Conservation (phyloP, 2,329 filamentous ascomycete genomes). For the Colletotrichum sansevieriae region DNA sequence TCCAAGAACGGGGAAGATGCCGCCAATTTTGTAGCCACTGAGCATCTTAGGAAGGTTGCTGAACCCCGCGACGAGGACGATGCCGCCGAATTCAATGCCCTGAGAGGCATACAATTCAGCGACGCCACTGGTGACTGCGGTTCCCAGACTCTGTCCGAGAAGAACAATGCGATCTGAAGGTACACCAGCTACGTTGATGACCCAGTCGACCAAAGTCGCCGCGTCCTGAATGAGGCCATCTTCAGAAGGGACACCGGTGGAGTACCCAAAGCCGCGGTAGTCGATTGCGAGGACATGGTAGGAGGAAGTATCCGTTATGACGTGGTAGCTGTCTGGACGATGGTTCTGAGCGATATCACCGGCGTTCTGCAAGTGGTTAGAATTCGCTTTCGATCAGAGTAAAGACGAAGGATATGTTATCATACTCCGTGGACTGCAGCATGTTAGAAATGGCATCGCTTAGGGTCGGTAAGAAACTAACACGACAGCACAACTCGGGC, state of each 20-base stretch:
- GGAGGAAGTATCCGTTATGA: conserved; percentile 77
- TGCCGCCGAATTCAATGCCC: conserved; percentile 79
- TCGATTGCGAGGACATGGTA: conserved; percentile 90
- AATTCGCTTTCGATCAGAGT: conserved; percentile 20
- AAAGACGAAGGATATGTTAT: conserved; percentile 31
- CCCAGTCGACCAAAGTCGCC: conserved; percentile 78
- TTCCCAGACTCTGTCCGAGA: conserved; percentile 89
- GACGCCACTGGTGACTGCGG: conserved; percentile 82
- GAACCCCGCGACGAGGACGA: conserved; percentile 86
- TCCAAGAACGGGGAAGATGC: conserved; percentile 81
- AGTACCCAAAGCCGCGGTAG: conserved; percentile 89
- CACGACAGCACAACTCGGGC: conserved; percentile 75
- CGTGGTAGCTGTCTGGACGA: conserved; percentile 82
- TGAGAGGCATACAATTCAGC: conserved; percentile 75
- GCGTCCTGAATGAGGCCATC: conserved; percentile 85
- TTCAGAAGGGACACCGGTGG: conserved; percentile 85
- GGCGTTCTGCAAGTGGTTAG: conserved; percentile 72
- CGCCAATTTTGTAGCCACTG: conserved; percentile 82
- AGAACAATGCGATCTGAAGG: conserved; percentile 81
- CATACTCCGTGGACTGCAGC: conserved; percentile 72
- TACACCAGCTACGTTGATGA: conserved; percentile 73
- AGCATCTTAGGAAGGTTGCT: conserved; percentile 80
- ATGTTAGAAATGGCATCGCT: conserved; percentile 11
- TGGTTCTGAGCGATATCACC: conserved; percentile 85
- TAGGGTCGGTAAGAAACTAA: not conserved